Evolutionary conservation across 2,329 filamentous ascomycete genomes (phyloP).

Genomic region (Dactylellina drechsleri): DNA sequence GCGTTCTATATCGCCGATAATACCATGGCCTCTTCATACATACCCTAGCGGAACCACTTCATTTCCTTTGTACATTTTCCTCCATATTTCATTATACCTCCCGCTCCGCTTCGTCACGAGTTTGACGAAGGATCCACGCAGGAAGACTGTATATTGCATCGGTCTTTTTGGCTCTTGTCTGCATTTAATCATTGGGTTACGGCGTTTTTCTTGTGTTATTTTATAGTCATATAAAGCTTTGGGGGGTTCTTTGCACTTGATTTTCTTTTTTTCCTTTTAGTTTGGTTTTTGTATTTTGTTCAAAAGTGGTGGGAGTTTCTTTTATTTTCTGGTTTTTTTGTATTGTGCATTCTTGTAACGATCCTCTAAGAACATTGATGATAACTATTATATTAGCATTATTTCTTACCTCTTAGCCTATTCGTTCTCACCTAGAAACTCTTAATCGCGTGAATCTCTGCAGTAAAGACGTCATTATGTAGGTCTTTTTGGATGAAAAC

Average conservation of each 20-base stretch:
- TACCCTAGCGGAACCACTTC: conserved; percentile 2
- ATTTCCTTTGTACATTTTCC: conserved; percentile 53
- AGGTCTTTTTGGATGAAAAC: too few relatives aligned
- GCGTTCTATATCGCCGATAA: neutral
- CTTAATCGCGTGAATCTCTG: too few relatives aligned
- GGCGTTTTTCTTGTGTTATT: conserved; percentile 29
- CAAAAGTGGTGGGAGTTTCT: conserved; percentile 40
- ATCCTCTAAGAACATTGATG: conserved; percentile 38
- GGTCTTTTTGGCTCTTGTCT: conserved; percentile 23
- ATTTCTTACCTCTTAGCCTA: neutral
- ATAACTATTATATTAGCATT: conserved; percentile 5
- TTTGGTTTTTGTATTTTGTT: conserved; percentile 14
- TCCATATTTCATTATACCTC: conserved; percentile 19
- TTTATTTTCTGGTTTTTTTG: conserved; percentile 14
- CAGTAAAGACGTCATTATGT: too few relatives aligned
- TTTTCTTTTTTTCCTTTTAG: conserved; percentile 9
- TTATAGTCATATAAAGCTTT: conserved; percentile 3
- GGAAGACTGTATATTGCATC: conserved; percentile 40
- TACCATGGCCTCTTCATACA: neutral
- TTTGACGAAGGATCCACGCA: conserved; percentile 21
- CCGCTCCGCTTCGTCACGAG: neutral
- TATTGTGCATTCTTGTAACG: conserved; percentile 25
- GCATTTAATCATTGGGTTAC: conserved; percentile 19
- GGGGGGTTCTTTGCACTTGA: neutral
- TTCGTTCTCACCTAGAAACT: neutral